These are phyloP conservation scores for Elymus sibiricus DNA, from an alignment of 176 grass and related monocot genomes.

Conservation along the genomic window DNA sequence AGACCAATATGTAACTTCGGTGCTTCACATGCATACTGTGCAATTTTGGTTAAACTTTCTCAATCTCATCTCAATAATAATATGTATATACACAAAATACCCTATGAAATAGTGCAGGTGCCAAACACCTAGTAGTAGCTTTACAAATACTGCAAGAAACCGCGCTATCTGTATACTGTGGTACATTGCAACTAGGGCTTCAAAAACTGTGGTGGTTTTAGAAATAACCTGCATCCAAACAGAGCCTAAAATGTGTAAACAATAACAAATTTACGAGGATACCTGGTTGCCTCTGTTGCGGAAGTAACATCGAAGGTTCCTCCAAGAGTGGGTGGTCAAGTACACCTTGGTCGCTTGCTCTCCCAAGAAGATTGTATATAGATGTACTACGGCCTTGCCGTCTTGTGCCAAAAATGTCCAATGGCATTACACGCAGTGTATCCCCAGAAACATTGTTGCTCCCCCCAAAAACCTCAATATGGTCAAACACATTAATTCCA, in stretches of 20 bases:
- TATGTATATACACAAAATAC: neutral
- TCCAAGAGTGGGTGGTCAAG: slow-evolving; percentile 91
- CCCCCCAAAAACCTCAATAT: slow-evolving; percentile 90
- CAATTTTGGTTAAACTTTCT: neutral
- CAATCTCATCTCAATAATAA: neutral
- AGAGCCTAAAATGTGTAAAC: neutral
- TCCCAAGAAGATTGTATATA: slow-evolving; percentile 96
- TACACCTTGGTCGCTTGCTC: slow-evolving; percentile 65
- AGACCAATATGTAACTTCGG: neutral
- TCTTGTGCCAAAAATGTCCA: slow-evolving; percentile 97
- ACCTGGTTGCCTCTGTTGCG: slow-evolving; percentile 86
- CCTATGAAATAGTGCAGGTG: neutral
- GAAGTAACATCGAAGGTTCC: slow-evolving; percentile 65
- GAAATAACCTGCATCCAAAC: neutral
- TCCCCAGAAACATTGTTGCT: slow-evolving; percentile 65
- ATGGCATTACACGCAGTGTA: slow-evolving; percentile 90
- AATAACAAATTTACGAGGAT: neutral
- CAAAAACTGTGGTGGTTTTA: neutral
- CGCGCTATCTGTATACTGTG: neutral
- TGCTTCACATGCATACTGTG: neutral
- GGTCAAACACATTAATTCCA: slow-evolving; percentile 99
- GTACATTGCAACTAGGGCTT: neutral
- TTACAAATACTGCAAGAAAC: neutral
- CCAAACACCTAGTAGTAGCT: neutral
- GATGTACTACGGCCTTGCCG: slow-evolving; percentile 88